Evolutionary conservation across 768 basidiomycete species (phyloP).

Genomic region (Cyclocybe cylindracea): DNA sequence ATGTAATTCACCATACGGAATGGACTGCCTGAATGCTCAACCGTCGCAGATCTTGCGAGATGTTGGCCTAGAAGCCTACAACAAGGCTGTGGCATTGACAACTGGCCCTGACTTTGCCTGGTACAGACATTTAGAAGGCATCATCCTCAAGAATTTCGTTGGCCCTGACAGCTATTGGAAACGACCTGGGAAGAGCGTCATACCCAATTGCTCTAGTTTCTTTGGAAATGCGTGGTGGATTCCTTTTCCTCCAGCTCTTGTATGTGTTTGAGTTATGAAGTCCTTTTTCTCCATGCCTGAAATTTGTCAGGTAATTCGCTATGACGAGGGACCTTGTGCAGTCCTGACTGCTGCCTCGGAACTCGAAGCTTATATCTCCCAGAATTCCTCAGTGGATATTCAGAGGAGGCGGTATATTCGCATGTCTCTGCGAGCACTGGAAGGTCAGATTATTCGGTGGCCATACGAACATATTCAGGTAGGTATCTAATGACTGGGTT

Average conservation of each 20-base stretch:
- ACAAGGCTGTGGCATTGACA: slow-evolving; percentile 46
- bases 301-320: slow-evolving; percentile 58
- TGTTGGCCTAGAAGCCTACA: slow-evolving; percentile 58
- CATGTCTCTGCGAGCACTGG: slow-evolving; percentile 63
- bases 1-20: background rate
- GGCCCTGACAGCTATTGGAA: slow-evolving; percentile 81
- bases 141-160: slow-evolving; percentile 56
- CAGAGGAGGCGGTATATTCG: slow-evolving; percentile 56
- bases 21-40: background rate
- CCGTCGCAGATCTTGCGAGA: slow-evolving; percentile 66
- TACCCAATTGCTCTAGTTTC: slow-evolving; percentile 42
- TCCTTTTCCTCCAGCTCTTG: slow-evolving; percentile 75
- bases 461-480: slow-evolving; percentile 64
- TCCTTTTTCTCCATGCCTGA: background rate
- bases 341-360: slow-evolving; percentile 49
- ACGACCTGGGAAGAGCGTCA: slow-evolving; percentile 25
- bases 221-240: slow-evolving; percentile 84
- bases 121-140: slow-evolving; percentile 46
- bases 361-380: slow-evolving; percentile 59
- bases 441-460: slow-evolving; percentile 61
- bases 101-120: slow-evolving; percentile 49
- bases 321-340: slow-evolving; percentile 58
- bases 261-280: slow-evolving; percentile 26
- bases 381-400: slow-evolving; percentile 57
- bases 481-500: slow-evolving; percentile 14